Conservation (phyloP, 306 rosid genomes). For the Comarum palustre region DNA sequence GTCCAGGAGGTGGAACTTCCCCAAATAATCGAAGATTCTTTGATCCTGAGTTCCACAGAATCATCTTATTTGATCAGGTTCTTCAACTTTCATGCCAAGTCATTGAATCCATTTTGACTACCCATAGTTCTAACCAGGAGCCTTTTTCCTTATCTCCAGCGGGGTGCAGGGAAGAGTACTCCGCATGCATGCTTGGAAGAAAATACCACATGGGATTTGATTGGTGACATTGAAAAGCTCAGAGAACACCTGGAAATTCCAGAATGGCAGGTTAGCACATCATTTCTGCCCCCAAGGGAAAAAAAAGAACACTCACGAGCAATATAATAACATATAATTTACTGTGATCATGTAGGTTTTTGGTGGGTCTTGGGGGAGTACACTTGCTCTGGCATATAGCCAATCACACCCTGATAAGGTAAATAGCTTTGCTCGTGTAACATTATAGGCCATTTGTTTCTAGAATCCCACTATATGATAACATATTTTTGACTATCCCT, state of each 20-base stretch:
- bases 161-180: conserved; percentile 90
- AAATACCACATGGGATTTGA: conserved; percentile 92
- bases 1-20: conserved; percentile 97
- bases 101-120: background rate
- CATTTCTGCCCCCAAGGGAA: conserved; percentile 12
- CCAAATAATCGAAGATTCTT: conserved; percentile 72
- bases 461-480: conserved; percentile 12
- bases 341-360: conserved; percentile 61
- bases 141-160: conserved; percentile 41
- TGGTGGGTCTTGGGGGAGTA: conserved; percentile 99
- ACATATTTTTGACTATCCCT: conserved; percentile 22
- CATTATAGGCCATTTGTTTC: background rate
- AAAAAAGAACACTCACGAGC: conserved; percentile 9
- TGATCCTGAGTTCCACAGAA: conserved; percentile 78
- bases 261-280: conserved; percentile 78
- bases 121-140: conserved; percentile 13
- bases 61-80: conserved; percentile 90
- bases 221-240: conserved; percentile 81
- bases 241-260: conserved; percentile 85
- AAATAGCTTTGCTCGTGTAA: conserved; percentile 11
- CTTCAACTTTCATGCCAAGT: conserved; percentile 22
- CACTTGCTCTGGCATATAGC: conserved; percentile 88
- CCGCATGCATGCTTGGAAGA: conserved; percentile 95
- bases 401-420: conserved; percentile 94
- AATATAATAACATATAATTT: conserved; percentile 1